Conservation (phyloP, 23 red algal species). For the Gracilaria caudata region DNA sequence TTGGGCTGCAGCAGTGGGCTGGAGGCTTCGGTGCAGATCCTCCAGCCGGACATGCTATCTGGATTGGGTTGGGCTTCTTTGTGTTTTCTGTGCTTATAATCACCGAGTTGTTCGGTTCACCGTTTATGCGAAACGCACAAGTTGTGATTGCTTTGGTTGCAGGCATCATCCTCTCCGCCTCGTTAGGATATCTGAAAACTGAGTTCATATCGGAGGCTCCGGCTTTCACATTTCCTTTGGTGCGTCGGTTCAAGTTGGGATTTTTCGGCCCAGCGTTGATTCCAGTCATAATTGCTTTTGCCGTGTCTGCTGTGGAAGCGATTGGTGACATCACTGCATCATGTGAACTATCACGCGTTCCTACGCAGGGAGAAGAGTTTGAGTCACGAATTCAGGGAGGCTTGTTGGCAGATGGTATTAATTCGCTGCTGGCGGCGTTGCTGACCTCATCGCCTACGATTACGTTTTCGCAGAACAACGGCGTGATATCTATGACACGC, state of each 20-base stretch:
- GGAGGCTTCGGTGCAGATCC: constrained; percentile 45
- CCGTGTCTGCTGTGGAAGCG: constrained; percentile 67
- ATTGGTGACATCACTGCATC: constrained; percentile 74
- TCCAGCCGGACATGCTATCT: constrained; percentile 46
- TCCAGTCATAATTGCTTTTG: constrained; percentile 68
- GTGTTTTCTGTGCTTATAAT: constrained; percentile 64
- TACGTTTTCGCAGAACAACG: constrained; percentile 93
- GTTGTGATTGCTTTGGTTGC: constrained; percentile 59
- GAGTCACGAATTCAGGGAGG: constrained; percentile 74
- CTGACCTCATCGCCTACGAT: constrained; percentile 68
- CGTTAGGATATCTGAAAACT: constrained; percentile 43
- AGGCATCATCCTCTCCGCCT: constrained; percentile 58
- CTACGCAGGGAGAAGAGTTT: constrained; percentile 41
- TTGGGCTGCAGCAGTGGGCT: constrained; percentile 67
- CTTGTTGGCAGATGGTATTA: constrained; percentile 73
- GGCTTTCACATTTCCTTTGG: constrained; percentile 59
- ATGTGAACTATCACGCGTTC: constrained; percentile 75
- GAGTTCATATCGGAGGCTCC: constrained; percentile 39
- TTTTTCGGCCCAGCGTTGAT: constrained; percentile 77
- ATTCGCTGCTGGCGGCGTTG: constrained; percentile 70
- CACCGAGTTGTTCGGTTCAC: constrained; percentile 84
- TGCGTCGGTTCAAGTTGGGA: constrained; percentile 68
- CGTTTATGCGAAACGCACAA: constrained; percentile 72
- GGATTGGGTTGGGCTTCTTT: constrained; percentile 75
- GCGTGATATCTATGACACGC: constrained; percentile 74